Conservation (phyloP, 306 rosid species). For the Macrotyloma uniflorum region DNA sequence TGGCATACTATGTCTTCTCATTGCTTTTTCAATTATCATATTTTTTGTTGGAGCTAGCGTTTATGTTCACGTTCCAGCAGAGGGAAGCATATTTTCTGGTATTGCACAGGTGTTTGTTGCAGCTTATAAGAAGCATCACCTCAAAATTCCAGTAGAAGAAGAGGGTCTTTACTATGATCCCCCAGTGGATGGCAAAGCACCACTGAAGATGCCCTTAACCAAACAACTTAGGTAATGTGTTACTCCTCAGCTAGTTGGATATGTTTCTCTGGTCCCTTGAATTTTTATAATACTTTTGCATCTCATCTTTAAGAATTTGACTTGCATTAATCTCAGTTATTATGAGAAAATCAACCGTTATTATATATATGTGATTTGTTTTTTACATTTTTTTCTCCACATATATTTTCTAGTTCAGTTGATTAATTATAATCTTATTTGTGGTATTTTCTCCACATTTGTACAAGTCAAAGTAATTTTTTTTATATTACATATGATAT, state of each 20-base stretch:
- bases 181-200: slow-evolving; percentile 30
- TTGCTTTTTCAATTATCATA: slow-evolving; percentile 32
- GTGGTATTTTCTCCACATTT: no score
- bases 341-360: neutral
- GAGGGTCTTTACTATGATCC: slow-evolving; percentile 43
- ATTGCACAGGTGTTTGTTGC: slow-evolving; percentile 51
- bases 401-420: no score
- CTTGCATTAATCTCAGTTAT: neutral
- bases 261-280: neutral
- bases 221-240: slow-evolving; percentile 32
- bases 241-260: neutral
- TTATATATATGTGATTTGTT: no score
- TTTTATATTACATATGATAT: no score
- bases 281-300: neutral
- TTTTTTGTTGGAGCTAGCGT: slow-evolving; percentile 42
- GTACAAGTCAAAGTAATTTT: no score
- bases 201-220: slow-evolving; percentile 49
- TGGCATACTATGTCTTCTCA: slow-evolving; percentile 40
- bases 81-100: slow-evolving; percentile 50
- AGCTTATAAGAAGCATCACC: slow-evolving; percentile 45
- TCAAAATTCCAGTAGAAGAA: slow-evolving; percentile 26
- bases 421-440: no score
- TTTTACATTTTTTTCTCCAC: no score
- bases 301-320: neutral
- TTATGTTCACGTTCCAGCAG: slow-evolving; percentile 22